Evolutionary conservation across 352 stramenopile species (phyloP), one percentile per base, ranked within the genome.

Genomic region (Phytophthora pseudosyringae): DNA sequence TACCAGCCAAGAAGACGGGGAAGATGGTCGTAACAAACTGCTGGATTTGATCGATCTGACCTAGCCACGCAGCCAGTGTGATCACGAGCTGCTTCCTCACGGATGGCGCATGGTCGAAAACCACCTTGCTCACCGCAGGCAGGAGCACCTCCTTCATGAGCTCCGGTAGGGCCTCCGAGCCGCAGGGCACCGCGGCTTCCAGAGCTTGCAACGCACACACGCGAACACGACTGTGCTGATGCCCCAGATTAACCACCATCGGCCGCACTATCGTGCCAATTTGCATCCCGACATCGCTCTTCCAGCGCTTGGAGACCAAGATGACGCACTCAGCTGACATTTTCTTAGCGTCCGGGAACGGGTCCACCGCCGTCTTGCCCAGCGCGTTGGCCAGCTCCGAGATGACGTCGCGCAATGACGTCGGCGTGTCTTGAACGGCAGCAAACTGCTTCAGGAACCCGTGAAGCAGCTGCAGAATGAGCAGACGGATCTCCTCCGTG

Each of bases 291-390:
- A 94, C 70, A 12, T 90, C 76, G 15, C 58, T 61, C 44, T 69
- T 74, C 88, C 84, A 93, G 3, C 50, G 68, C 7, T 53, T 70
- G 0, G 80, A 82, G 9, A 94, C 68, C 16, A 82, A 67, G 31
- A 91, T 81, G 35, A 83, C 71, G 38, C 75, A 87, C 44, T 93
- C 86, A 13, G 79, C 73, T 1, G 78, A 81, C 54, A 87, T 75
- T 53, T 93, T 91, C 69, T 94, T 96, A 47, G 78, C 84, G 36
- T 96, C 88, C 11, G 88, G 86, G 46, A 94, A 96, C 48, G 78
- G 77, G 51, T 96, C 88, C 36, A 88, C 55, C 13, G 80, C 73
- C 2, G 78, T 81, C 66, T 93, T 94, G 41, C 75, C 83, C n/a
- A 96, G 47, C 21, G 76, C 80, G 32, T 93, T 92, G 25, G 78